phyloP scores from a whole-genome alignment of 768 basidiomycete species.

The Rhizopogon rudus region DNA sequence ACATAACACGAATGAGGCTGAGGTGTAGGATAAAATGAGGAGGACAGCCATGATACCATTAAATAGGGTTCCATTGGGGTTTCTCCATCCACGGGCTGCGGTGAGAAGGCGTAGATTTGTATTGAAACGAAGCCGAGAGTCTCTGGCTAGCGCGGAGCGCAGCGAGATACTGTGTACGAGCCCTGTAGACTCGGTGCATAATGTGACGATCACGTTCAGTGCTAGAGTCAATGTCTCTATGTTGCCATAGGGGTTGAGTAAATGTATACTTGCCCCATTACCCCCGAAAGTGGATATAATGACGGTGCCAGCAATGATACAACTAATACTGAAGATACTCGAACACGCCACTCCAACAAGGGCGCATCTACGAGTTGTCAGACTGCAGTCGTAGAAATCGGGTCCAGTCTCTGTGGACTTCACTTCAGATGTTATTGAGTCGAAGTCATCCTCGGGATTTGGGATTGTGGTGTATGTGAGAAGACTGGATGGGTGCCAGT shows the following conservation, averaged over 20 bases:
- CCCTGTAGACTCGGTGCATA: conserved; percentile 26
- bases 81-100: conserved; percentile 13
- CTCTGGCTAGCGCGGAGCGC: conserved; percentile 23
- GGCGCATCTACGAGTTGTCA: conserved; percentile 15
- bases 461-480: background rate
- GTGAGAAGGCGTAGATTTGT: conserved; percentile 24
- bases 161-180: conserved; percentile 21
- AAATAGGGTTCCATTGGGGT: conserved; percentile 17
- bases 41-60: conserved; percentile 21
- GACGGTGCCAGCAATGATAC: conserved; percentile 17
- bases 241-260: no score
- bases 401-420: conserved; percentile 8
- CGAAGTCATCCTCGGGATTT: background rate
- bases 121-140: conserved; percentile 21
- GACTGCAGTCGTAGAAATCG: conserved; percentile 24
- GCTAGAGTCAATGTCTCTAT: conserved; percentile 16
- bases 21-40: conserved; percentile 23
- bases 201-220: conserved; percentile 20
- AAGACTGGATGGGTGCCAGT: background rate
- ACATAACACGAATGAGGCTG: conserved; percentile 18
- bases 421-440: background rate
- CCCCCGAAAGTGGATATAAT: background rate
- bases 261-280: no score
- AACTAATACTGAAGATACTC: conserved; percentile 15
- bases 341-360: conserved; percentile 21